Conservation (phyloP, 805 yeast genomes). For the Yamadazyma nakazawae region DNA sequence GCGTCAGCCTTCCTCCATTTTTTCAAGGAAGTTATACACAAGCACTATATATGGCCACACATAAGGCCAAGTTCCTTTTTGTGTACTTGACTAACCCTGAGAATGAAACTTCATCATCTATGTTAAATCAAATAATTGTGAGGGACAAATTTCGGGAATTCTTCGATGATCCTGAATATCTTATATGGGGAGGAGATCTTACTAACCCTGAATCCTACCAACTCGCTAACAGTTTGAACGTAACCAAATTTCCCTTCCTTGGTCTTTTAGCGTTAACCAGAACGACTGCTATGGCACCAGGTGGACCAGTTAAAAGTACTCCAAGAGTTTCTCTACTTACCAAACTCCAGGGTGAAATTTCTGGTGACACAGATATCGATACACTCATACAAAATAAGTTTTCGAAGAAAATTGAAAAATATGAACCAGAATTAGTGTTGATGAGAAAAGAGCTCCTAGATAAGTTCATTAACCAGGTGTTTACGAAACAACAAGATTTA, state of each 20-base stretch:
- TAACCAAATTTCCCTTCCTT: conserved; percentile 75
- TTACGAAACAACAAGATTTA: conserved; percentile 70
- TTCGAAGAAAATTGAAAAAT: conserved; percentile 47
- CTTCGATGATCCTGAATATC: conserved; percentile 41
- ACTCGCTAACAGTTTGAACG: conserved; percentile 69
- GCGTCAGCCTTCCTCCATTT: conserved; percentile 39
- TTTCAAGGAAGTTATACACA: conserved; percentile 77
- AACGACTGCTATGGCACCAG: conserved; percentile 49
- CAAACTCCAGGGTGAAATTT: conserved; percentile 60
- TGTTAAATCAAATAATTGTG: conserved; percentile 54
- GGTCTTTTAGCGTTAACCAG: conserved; percentile 73
- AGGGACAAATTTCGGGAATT: conserved; percentile 45
- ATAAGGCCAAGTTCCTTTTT: conserved; percentile 67
- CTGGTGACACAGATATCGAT: conserved; percentile 35
- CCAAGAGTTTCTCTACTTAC: conserved; percentile 61
- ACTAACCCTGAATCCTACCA: conserved; percentile 81
- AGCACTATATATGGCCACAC: conserved; percentile 68
- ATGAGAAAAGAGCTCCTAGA: conserved; percentile 65
- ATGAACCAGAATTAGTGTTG: conserved; percentile 57
- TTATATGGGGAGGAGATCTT: conserved; percentile 87
- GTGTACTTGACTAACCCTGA: conserved; percentile 71
- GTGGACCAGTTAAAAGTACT: conserved; percentile 49
- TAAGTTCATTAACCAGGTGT: conserved; percentile 50
- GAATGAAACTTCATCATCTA: conserved; percentile 56
- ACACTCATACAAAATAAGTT: conserved; percentile 37